Evolutionary conservation across 305 asterid species (phyloP), one percentile per base, ranked within the genome.

Genomic region (Solanum hybrid): DNA sequence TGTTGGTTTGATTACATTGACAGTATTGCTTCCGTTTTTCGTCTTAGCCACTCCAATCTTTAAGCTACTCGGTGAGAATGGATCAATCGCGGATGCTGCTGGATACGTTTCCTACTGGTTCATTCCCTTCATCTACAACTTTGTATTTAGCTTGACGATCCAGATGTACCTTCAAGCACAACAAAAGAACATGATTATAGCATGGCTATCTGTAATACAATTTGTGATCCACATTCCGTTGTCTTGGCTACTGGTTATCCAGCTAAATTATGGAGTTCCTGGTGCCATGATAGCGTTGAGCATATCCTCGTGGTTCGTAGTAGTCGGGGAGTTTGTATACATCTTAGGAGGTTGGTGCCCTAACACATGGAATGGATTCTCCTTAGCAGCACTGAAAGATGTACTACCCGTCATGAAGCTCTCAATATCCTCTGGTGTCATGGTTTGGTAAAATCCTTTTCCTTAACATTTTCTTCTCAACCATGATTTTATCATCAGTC

Each of bases 131-230:
- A 38, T 90, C 71, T 93, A 94, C 85, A 89, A 92, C 90, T 77
- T 93, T 4, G 90, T 95, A 31, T 96, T 96, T 42, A 45, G 91
- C 38, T 42, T 91, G 87, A 95, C 97, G 4, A 93, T 93, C 78
- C 99, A 96, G 78, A 96, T 95, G 98, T 96, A 85, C 91, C 93
- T 96, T 10, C 98, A 95, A 93, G 98, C 98, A 24, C 99, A 95
- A 91, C 97, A 94, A 91, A 96, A 95, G 94, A 96, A 95, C 90
- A 5, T 89, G 91, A 72, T 96, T 22, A 90, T 96, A 26, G 98
- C 98, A 0, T 95, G 94, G 93, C 89, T 95, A n/a, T 86, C 99
- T 0, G 4, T 90, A 29, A 11, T 88, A 27, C 95, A 93, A 45
- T 93, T 96, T 35, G 78, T 86, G 31, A 81, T 94, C 89, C 98